Evolutionary conservation across 306 rosid genomes (phyloP), one percentile per base, ranked within the genome.

Genomic region (Cucumis melo): DNA sequence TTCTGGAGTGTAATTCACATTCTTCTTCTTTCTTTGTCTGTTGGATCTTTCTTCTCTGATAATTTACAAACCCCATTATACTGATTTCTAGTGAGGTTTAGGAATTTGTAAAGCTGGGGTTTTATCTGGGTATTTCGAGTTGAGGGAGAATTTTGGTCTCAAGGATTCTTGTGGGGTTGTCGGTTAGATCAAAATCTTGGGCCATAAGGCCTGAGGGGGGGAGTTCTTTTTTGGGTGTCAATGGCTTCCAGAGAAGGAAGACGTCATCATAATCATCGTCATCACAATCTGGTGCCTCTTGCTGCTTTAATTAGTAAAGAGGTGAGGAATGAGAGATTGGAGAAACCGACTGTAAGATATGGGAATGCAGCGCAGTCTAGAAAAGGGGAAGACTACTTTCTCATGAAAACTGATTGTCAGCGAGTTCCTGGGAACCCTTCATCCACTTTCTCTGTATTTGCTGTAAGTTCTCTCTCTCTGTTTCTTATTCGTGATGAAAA

Each of bases 331-430:
- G 98, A 91, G 91, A 94, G 82, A 89, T 86, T 91, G 96, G 97
- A 89, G 82, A 94, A 91, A 80, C 98, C 98, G 5, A 90, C 85
- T 58, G 81, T 94, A 67, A 89, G 90, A 77, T 81, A 79, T 81
- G 98, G 97, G 0, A 87, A 88, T 77, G 97, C 98, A 11, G 97
- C 93, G 74, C 96, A 91, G 80, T 91, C 98, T 77, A 91, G 74
- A 83, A 94, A 94, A 81, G 98, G 98, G 76, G 98, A 91, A 67
- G 98, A 94, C 81, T 94, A 86, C 81, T 94, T 86, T 78, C 84
- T 94, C 16, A 59, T 89, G 29, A 94, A 90, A 85, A 86, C 96
- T 5, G 98, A 91, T 79, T 91, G 95, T 79, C 95, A 84, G 77
- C 83, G 97, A 61, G 87, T 91, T 9, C 88, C 92, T 5, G 97